These are phyloP conservation scores for Ceratonia siliqua DNA, from an alignment of 306 rosid species.

Conservation along the genomic window DNA sequence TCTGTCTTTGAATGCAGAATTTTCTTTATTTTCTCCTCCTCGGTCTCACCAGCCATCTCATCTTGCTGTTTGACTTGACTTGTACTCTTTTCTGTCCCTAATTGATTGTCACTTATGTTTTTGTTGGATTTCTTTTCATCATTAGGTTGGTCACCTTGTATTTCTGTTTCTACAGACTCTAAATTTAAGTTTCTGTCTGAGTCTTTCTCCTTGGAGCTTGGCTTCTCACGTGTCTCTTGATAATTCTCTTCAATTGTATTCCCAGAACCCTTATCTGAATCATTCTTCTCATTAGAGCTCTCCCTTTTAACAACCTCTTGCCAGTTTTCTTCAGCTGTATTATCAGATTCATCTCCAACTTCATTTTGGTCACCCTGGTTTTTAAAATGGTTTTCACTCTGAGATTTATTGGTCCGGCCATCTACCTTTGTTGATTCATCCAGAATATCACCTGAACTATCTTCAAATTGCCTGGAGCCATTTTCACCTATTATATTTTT, in stretches of 20 bases:
- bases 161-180: conserved; percentile 35
- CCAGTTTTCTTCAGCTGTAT: conserved; percentile 31
- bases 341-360: conserved; percentile 32
- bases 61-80: conserved; percentile 41
- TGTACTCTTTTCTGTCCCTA: conserved; percentile 36
- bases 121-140: conserved; percentile 37
- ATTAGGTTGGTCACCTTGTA: conserved; percentile 31
- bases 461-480: conserved; percentile 43
- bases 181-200: conserved; percentile 37
- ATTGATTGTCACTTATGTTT: conserved; percentile 30
- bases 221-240: conserved; percentile 32
- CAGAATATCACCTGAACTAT: conserved; percentile 43
- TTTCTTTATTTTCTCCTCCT: conserved; percentile 43
- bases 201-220: conserved; percentile 38
- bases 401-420: conserved; percentile 31
- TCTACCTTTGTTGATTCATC: conserved; percentile 43
- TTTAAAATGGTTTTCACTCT: conserved; percentile 27
- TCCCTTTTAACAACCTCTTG: conserved; percentile 31
- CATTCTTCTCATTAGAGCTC: conserved; percentile 32
- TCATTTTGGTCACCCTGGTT: conserved; percentile 37
- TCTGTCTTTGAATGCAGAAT: conserved; percentile 24
- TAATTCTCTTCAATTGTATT: conserved; percentile 34
- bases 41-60: conserved; percentile 36
- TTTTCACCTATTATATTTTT: conserved; percentile 36
- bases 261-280: conserved; percentile 22